These are phyloP conservation scores for Eurotiales sp. DNA, from an alignment of 2,329 filamentous ascomycete species.

Conservation along the genomic window DNA sequence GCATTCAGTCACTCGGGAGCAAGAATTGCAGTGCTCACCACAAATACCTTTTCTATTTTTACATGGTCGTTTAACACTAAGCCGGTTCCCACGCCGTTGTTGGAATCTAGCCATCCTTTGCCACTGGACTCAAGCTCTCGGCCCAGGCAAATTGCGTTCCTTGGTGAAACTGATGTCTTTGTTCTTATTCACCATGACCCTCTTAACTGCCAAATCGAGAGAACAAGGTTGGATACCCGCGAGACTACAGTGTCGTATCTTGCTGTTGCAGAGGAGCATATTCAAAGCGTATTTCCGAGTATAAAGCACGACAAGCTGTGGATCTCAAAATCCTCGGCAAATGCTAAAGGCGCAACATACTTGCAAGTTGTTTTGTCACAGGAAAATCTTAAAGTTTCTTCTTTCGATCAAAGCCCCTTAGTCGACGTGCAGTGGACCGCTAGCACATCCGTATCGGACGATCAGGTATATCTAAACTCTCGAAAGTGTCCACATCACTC, in stretches of 20 bases:
- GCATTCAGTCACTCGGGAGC: constrained; percentile 64
- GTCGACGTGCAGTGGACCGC: constrained; percentile 38
- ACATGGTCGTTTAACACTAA: constrained; percentile 58
- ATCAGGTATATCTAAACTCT: constrained; percentile 34
- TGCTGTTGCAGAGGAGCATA: constrained; percentile 28
- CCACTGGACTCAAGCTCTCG: constrained; percentile 26
- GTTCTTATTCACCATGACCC: constrained; percentile 38
- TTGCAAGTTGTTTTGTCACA: constrained; percentile 9
- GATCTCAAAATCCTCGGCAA: constrained; percentile 30
- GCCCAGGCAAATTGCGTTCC: constrained; percentile 47
- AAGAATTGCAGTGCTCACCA: constrained; percentile 69
- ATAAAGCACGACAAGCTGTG: constrained; percentile 34
- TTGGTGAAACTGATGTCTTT: constrained; percentile 39
- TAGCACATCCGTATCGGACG: constrained; percentile 33
- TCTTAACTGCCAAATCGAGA: constrained; percentile 27
- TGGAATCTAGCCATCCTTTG: constrained; percentile 37
- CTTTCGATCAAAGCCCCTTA: constrained; percentile 31
- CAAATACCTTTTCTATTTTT: constrained; percentile 63
- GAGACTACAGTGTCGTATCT: constrained; percentile 28
- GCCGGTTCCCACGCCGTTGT: constrained; percentile 33
- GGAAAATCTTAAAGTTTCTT: constrained; percentile 19
- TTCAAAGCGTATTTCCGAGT: constrained; percentile 36
- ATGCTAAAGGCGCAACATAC: constrained; percentile 25
- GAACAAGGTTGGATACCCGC: constrained; percentile 32
- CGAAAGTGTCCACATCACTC: neutral